Conservation (phyloP, 345 rosid genomes). For the Gynandropsis gynandra region DNA sequence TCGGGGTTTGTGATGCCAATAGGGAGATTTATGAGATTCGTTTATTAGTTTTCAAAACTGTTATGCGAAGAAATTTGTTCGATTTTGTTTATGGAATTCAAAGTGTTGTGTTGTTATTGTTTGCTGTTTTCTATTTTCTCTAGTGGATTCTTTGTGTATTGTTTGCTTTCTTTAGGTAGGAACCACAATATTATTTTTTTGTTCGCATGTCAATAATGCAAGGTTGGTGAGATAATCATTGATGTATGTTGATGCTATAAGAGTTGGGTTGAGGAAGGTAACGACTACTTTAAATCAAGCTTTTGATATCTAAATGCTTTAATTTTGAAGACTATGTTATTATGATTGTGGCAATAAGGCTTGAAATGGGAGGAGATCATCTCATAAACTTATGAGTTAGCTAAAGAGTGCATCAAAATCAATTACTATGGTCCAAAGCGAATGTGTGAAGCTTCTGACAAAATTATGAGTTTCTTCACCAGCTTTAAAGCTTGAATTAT, state of each 20-base stretch:
- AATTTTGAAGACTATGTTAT: neutral
- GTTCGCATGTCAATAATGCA: conserved; percentile 43
- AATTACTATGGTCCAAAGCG: conserved; percentile 51
- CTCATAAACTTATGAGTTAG: conserved; percentile 26
- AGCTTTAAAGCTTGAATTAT: no score
- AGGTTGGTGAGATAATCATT: conserved; percentile 27
- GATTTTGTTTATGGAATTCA: no score
- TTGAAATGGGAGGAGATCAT: conserved; percentile 25
- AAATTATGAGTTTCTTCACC: no score
- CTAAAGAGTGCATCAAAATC: conserved; percentile 33
- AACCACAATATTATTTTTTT: neutral
- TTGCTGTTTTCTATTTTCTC: no score
- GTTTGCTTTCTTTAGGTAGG: no score
- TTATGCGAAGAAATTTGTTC: no score
- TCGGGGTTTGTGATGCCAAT: no score
- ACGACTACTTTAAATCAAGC: neutral
- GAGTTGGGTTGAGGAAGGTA: conserved; percentile 22
- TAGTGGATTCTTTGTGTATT: no score
- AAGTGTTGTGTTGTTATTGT: no score
- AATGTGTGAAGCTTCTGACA: conserved; percentile 37
- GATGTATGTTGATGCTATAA: conserved; percentile 24
- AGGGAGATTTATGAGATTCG: no score
- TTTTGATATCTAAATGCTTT: no score
- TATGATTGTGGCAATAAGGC: conserved; percentile 11
- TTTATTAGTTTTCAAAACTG: no score